These are phyloP conservation scores for Durotheca rogersii DNA, from an alignment of 495 filamentous ascomycete species.

Conservation along the genomic window DNA sequence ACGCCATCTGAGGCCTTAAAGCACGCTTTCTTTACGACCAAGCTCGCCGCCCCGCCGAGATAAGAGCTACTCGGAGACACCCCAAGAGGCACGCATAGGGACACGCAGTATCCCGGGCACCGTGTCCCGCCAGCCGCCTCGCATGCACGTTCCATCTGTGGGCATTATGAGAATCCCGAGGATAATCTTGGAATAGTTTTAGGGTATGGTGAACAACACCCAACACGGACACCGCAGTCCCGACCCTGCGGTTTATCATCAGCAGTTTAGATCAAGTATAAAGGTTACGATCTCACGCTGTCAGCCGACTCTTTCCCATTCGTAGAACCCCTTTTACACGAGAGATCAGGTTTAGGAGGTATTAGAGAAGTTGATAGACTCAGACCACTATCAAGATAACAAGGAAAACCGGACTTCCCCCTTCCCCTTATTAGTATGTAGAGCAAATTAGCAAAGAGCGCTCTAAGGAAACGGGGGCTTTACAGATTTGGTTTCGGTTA, in stretches of 20 bases:
- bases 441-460: slow-evolving; percentile 5
- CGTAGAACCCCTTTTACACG: neutral
- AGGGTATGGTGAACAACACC: too few relatives aligned
- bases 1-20: slow-evolving; percentile 82
- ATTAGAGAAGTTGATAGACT: neutral
- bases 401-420: too few relatives aligned
- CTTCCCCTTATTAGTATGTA: slow-evolving; percentile 3
- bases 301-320: neutral
- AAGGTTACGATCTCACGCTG: neutral
- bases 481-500: neutral
- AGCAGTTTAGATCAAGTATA: neutral
- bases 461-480: neutral
- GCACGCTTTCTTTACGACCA: slow-evolving; percentile 69
- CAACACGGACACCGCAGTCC: too few relatives aligned
- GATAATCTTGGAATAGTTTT: slow-evolving; percentile 2
- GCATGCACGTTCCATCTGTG: neutral
- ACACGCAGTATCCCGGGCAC: neutral
- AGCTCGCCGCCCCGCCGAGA: slow-evolving; percentile 24
- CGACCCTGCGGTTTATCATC: neutral
- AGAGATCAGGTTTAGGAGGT: neutral
- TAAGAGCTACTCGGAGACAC: slow-evolving; percentile 11
- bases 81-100: neutral
- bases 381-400: neutral
- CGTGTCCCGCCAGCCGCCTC: neutral
- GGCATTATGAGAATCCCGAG: neutral